Percentiles rank a stretch among this genome's conserved stretches.
Conservation (phyloP, 2,329 filamentous ascomycete species). For the Cordyceps pruinosa region DNA sequence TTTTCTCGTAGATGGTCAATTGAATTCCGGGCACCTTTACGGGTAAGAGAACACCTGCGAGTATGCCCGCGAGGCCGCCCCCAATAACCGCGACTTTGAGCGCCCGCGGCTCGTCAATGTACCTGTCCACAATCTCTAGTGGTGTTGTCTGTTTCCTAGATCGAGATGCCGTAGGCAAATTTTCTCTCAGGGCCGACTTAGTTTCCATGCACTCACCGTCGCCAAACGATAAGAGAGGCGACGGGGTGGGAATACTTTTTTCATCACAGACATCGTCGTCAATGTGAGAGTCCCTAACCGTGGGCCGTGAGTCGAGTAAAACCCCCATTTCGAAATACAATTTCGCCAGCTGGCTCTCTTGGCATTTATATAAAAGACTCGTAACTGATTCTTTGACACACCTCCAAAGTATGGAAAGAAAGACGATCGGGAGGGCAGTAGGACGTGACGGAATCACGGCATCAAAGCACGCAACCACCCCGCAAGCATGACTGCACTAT, state of each 20-base stretch:
- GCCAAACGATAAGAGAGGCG: background rate
- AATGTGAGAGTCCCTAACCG: background rate
- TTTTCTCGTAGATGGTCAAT: slow-evolving; percentile 62
- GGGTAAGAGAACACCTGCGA: slow-evolving; percentile 59
- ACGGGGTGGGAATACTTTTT: background rate
- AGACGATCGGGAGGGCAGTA: background rate
- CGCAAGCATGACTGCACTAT: background rate
- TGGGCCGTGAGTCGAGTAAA: background rate
- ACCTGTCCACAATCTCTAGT: slow-evolving; percentile 22
- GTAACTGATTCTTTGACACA: background rate
- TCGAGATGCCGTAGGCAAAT: background rate
- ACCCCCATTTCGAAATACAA: background rate
- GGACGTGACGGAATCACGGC: slow-evolving; percentile 1
- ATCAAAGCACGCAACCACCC: slow-evolving; percentile 7
- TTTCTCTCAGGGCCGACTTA: background rate
- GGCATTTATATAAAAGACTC: background rate
- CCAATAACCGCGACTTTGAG: slow-evolving; percentile 31
- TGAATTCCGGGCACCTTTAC: slow-evolving; percentile 62
- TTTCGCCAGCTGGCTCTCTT: background rate
- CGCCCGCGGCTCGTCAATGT: slow-evolving; percentile 28
- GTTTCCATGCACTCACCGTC: background rate
- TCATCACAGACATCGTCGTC: background rate
- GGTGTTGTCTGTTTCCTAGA: background rate
- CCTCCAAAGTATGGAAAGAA: background rate
- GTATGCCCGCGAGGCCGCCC: slow-evolving; percentile 31